phyloP scores from a whole-genome alignment of 2,329 filamentous ascomycete species.

The Neurospora crassa region DNA sequence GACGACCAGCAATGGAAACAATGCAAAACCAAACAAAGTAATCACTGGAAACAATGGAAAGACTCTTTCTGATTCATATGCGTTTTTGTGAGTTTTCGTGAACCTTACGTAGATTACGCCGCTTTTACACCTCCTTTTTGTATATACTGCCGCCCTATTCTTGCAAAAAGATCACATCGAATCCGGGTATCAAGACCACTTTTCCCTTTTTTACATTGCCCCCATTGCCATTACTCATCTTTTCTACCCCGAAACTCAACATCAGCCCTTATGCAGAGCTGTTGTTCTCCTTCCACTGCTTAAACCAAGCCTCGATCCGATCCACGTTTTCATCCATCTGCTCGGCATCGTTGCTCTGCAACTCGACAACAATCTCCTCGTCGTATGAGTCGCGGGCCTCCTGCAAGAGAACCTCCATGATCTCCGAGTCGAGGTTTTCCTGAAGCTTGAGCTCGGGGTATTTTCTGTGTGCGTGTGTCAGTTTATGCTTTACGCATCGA shows the following conservation, averaged over 20 bases:
- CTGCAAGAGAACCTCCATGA: slow-evolving; percentile 88
- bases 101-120: neutral
- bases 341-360: slow-evolving; percentile 70
- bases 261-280: slow-evolving; percentile 5
- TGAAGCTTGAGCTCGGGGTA: slow-evolving; percentile 83
- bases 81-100: neutral
- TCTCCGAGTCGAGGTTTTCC: slow-evolving; percentile 94
- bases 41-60: neutral
- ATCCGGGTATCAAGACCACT: neutral
- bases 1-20: neutral
- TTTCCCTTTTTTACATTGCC: neutral
- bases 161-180: neutral
- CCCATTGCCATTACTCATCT: neutral
- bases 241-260: neutral
- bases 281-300: slow-evolving; percentile 65
- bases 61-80: neutral
- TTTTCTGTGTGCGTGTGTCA: slow-evolving; percentile 38
- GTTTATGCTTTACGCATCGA: neutral
- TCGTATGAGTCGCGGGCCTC: slow-evolving; percentile 85
- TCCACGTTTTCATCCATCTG: slow-evolving; percentile 87
- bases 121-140: neutral
- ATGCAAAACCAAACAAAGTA: neutral
- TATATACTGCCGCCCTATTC: too few relatives aligned
- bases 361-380: slow-evolving; percentile 78
- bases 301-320: slow-evolving; percentile 71